A percentile compares a stretch with the other conserved stretches of the same genome.
These are phyloP conservation scores for Solanum tarapatanum DNA, from an alignment of 257 asterid genomes.

Conservation along the genomic window DNA sequence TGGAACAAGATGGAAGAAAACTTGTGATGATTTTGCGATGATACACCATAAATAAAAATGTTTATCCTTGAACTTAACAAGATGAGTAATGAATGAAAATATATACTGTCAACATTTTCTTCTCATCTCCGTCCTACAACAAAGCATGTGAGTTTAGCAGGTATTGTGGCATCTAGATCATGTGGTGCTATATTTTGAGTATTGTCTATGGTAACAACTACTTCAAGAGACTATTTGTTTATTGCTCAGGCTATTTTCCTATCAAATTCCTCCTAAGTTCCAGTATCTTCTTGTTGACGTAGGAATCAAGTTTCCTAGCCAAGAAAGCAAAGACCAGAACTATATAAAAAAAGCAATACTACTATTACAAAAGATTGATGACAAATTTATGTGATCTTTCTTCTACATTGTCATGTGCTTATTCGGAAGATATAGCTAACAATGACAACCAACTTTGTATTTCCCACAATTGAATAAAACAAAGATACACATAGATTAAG, in stretches of 20 bases:
- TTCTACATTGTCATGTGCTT: background rate
- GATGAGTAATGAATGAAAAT: slow-evolving; percentile 64
- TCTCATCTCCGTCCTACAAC: slow-evolving; percentile 41
- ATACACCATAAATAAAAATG: slow-evolving; percentile 58
- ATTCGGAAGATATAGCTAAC: background rate
- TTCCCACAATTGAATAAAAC: background rate
- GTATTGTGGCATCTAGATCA: slow-evolving; percentile 50
- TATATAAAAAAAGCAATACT: background rate
- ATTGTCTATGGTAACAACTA: slow-evolving; percentile 8
- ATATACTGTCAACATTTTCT: slow-evolving; percentile 35
- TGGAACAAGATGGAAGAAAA: slow-evolving; percentile 23
- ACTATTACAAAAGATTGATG: background rate
- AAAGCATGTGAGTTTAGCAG: background rate
- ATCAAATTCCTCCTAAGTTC: slow-evolving; percentile 23
- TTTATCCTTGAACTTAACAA: slow-evolving; percentile 64
- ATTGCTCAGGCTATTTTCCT: slow-evolving; percentile 22
- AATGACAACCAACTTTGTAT: background rate
- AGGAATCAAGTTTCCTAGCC: slow-evolving; percentile 37
- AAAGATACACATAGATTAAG: background rate
- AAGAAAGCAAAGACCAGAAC: slow-evolving; percentile 7
- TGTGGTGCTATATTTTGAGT: slow-evolving; percentile 56
- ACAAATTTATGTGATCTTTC: background rate
- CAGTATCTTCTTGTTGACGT: slow-evolving; percentile 32
- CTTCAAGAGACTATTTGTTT: slow-evolving; percentile 44
- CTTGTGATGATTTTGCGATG: slow-evolving; percentile 53